Base-by-base conservation (phyloP, 2,329 filamentous ascomycete species). In the Exophiala sp. region DNA sequence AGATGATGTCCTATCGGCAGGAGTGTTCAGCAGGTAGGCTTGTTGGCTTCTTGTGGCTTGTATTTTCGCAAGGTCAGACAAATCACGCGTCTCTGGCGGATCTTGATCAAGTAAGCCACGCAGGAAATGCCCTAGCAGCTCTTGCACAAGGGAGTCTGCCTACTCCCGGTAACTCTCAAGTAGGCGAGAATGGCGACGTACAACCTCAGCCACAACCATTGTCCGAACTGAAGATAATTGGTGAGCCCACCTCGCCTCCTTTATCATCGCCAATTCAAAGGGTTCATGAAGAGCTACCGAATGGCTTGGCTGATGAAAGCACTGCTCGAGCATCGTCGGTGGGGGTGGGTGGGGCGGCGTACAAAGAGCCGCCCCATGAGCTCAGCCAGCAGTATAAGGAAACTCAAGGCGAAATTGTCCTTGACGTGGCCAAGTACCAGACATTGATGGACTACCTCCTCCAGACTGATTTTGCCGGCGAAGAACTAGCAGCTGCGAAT, bases 1-100 rank as follows among this genome's bases (percentile, higher is more conserved):
- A 99, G 58, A 88, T 95, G 80, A 97, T 99, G 92, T 87, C 91
- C 0, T 97, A 89, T 67, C 80, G 94, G 52, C 94, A 97, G 68
- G 94, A 99, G 67, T 99, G 94, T 66, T 96, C 91, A 0, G 89
- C 91, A 33, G 95, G 94, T 0, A 81, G 91, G 14, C 79, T 96
- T 66, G 95, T 96, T 0, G 95, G 95, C 0, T 99, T 99, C 63
- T 79, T 97, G 21, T 99, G 95, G 92, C 75, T 96, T 21, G 86
- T 96, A 0, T 87, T 96, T 43, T 80, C 90, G 33, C 78, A 83
- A 0, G 69, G 73, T 5, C 55, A 71, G 33, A 60, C 69, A n/a
- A 20, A 11, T 8, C 34, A 52, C 32, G n/a, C 36, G 7, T n/a
- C 56, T n/a, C 48, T 42, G 12, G 24, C 12, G 12, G 14, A 29